Percentiles rank a stretch among this genome's conserved stretches.
Evolutionary conservation across 306 rosid genomes (phyloP).

Genomic region (Castanopsis chinensis): DNA sequence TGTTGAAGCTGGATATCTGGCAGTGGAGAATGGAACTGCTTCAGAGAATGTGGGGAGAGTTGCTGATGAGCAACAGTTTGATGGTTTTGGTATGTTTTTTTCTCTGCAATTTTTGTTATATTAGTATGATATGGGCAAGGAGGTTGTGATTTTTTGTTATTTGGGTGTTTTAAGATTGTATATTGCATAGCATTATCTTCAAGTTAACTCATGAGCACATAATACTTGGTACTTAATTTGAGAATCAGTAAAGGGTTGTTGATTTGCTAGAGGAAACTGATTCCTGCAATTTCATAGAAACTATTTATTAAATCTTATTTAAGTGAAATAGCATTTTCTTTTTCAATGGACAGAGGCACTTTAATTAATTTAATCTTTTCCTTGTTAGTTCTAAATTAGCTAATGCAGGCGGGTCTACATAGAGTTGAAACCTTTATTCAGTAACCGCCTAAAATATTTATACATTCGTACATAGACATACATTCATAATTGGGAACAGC

Average conservation of each 20-base stretch:
- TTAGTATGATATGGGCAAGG: neutral
- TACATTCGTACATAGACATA: too few species aligned
- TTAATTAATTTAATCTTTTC: neutral
- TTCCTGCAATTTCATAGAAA: too few species aligned
- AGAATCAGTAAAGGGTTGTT: neutral
- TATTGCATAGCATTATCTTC: neutral
- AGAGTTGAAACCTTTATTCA: too few species aligned
- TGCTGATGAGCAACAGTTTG: conserved; percentile 59
- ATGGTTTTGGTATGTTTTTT: conserved; percentile 60
- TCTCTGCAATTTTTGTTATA: neutral
- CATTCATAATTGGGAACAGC: too few species aligned
- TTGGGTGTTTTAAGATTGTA: neutral
- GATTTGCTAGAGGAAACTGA: neutral
- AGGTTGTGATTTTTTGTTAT: neutral
- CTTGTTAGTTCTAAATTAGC: neutral
- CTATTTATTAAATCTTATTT: too few species aligned
- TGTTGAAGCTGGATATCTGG: conserved; percentile 18
- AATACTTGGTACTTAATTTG: neutral
- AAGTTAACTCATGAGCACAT: neutral
- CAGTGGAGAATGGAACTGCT: conserved; percentile 59
- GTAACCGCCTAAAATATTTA: too few species aligned
- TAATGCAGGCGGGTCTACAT: too few species aligned
- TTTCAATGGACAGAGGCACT: neutral
- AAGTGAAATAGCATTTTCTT: neutral
- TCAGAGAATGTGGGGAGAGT: conserved; percentile 44